Evolutionary conservation across 2,329 filamentous ascomycete species (phyloP).

Genomic region (Claviceps sp.): DNA sequence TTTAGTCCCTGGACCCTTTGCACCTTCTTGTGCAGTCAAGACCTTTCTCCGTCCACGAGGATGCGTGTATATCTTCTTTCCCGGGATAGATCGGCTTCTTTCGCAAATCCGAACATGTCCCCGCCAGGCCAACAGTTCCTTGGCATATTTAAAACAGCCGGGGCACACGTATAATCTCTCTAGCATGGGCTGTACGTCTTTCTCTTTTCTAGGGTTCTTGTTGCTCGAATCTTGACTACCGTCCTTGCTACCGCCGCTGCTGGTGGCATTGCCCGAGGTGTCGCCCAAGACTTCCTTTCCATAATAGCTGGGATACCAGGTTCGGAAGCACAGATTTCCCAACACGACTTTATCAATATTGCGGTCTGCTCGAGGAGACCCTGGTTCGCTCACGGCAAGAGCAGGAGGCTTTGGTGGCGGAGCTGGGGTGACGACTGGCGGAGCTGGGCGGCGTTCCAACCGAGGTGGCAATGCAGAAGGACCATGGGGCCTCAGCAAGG

Average conservation of each 20-base stretch:
- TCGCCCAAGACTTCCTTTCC: conserved; percentile 54
- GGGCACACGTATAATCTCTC: conserved; percentile 75
- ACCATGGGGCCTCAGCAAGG: conserved; percentile 21
- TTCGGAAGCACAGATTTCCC: conserved; percentile 69
- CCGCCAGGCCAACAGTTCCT: conserved; percentile 44
- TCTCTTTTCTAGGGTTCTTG: conserved; percentile 20
- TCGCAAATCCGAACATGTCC: conserved; percentile 47
- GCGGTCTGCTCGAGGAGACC: conserved; percentile 40
- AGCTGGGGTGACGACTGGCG: conserved; percentile 19
- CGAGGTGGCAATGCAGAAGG: conserved; percentile 19
- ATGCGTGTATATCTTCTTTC: conserved; percentile 60
- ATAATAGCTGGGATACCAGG: conserved; percentile 92
- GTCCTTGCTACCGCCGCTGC: conserved; percentile 13
- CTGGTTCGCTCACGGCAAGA: conserved; percentile 15
- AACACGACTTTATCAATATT: conserved; percentile 82
- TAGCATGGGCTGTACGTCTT: conserved; percentile 33
- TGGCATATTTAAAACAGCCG: conserved; percentile 87
- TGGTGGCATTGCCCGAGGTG: conserved; percentile 17
- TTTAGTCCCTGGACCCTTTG: conserved; percentile 21
- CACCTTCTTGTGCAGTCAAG: conserved; percentile 21
- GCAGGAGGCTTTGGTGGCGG: conserved; percentile 22
- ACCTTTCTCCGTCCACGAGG: conserved; percentile 32
- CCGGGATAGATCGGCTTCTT: conserved; percentile 39
- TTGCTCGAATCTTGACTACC: conserved; percentile 16
- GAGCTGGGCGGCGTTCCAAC: conserved; percentile 15